Evolutionary conservation across 2,329 filamentous ascomycete genomes (phyloP).

Genomic region (Alternaria conjuncta): DNA sequence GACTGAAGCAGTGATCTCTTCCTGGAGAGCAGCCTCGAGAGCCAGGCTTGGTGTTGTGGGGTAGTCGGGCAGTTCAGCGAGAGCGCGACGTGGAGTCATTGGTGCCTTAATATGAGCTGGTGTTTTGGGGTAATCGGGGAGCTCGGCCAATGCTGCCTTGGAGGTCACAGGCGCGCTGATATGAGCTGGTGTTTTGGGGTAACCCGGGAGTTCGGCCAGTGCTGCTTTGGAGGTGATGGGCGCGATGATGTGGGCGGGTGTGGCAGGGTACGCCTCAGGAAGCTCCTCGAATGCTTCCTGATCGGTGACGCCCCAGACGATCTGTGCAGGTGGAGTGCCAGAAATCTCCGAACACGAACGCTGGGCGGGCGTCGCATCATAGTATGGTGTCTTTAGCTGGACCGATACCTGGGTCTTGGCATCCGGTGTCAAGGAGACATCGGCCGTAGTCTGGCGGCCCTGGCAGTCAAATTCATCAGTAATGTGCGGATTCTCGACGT

Average conservation of each 20-base stretch:
- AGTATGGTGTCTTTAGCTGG: constrained; percentile 1
- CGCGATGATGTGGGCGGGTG: constrained; percentile 14
- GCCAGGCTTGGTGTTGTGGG: constrained; percentile 31
- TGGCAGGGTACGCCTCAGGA: constrained; percentile 15
- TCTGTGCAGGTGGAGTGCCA: constrained; percentile 12
- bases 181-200: constrained; percentile 26
- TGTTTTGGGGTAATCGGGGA: constrained; percentile 33
- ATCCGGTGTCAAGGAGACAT: constrained; percentile 4
- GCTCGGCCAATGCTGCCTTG: constrained; percentile 18
- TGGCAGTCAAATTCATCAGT: background rate
- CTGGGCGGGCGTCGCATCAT: background rate
- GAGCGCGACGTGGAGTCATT: constrained; percentile 23
- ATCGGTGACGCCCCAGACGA: constrained; percentile 18
- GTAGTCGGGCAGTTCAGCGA: constrained; percentile 32
- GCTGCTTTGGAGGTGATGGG: constrained; percentile 7
- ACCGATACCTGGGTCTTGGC: background rate
- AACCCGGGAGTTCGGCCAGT: constrained; percentile 25
- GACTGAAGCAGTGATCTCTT: constrained; percentile 32
- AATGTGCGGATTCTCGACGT: background rate
- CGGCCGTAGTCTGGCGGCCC: background rate
- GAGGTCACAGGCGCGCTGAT: constrained; percentile 12
- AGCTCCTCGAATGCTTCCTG: constrained; percentile 24
- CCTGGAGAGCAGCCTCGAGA: constrained; percentile 34
- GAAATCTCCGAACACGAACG: constrained; percentile 1
- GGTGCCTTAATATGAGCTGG: constrained; percentile 28